Evolutionary conservation across 208 protist species (phyloP), one percentile per base, ranked within the genome.

Genomic region (Wallacemonas collosoma): DNA sequence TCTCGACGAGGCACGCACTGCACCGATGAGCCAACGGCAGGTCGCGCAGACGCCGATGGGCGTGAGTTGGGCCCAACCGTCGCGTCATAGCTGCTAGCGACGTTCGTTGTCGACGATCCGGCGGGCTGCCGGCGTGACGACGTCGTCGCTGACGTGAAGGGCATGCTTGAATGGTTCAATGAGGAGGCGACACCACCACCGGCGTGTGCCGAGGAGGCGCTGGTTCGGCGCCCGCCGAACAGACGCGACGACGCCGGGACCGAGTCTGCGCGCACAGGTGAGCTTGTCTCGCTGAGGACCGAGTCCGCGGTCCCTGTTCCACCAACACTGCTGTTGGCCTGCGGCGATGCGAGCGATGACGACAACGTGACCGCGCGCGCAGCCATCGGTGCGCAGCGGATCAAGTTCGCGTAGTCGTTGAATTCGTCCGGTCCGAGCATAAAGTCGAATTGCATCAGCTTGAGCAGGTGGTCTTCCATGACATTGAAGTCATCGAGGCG

Each of bases 351-450:
- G 8, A 64, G 12, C 39, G 41, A 11, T 44, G 36, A 11, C 51
- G 9, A 11, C 12, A 11, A 11, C 51, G 9, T 9, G 51, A 56
- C 51, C 14, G 51, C 9, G 15, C 12, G 51, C n/a, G 51, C 4
- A 35, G 51, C 0, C 7, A 12, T 38, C 35, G 43, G n/a, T 0
- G 60, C 5, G 15, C 26, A 4, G 60, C 43, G 60, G n/a, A 95
- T 47, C n/a, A 82, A 48, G 14, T 70, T 66, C 12, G 80, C 81
- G 73, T 96, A 96, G 61, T 76, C 76, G 64, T 78, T 65, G 71
- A 96, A 96, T 75, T 93, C 88, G 67, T 82, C 75, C 26, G 87
- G 81, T 2, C 85, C 82, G 39, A 96, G 62, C 54, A 93, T 92
- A 12, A 93, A 79, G 57, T 96, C 87, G 67, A 96, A 94, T 35